Evolutionary conservation across 306 rosid genomes (phyloP).

Genomic region (Phaseolus lunatus): DNA sequence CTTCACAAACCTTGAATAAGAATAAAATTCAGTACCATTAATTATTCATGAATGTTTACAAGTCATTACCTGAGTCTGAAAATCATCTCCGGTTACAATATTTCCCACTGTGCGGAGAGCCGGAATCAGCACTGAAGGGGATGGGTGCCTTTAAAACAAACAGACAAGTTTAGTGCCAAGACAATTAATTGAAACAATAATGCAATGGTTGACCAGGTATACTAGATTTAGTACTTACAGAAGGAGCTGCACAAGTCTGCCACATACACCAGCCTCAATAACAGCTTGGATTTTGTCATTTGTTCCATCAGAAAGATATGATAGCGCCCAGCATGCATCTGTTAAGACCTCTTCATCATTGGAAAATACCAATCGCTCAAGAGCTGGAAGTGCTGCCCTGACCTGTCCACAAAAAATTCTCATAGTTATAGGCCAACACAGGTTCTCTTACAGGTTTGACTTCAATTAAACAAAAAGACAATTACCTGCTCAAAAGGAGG

Average conservation of each 20-base stretch:
- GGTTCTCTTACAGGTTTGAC: neutral
- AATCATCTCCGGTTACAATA: constrained; percentile 91
- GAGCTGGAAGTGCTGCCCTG: constrained; percentile 89
- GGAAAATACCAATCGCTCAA: constrained; percentile 85
- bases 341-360: constrained; percentile 94
- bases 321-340: constrained; percentile 94
- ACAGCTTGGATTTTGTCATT: constrained; percentile 97
- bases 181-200: constrained; percentile 15
- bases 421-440: constrained; percentile 4
- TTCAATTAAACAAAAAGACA: constrained; percentile 8
- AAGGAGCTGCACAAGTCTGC: constrained; percentile 81
- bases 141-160: constrained; percentile 71
- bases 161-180: constrained; percentile 16
- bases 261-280: constrained; percentile 84
- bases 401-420: constrained; percentile 60
- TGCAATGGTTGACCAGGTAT: neutral
- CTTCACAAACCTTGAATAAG: neutral
- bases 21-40: constrained; percentile 15
- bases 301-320: constrained; percentile 91
- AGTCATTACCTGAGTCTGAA: constrained; percentile 80
- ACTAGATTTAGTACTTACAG: constrained; percentile 61
- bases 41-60: neutral
- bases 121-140: constrained; percentile 88
- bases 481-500: constrained; percentile 84
- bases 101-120: constrained; percentile 96